These are phyloP conservation scores for Pythium rishiriense DNA, from an alignment of 352 stramenopile species.

Conservation along the genomic window DNA sequence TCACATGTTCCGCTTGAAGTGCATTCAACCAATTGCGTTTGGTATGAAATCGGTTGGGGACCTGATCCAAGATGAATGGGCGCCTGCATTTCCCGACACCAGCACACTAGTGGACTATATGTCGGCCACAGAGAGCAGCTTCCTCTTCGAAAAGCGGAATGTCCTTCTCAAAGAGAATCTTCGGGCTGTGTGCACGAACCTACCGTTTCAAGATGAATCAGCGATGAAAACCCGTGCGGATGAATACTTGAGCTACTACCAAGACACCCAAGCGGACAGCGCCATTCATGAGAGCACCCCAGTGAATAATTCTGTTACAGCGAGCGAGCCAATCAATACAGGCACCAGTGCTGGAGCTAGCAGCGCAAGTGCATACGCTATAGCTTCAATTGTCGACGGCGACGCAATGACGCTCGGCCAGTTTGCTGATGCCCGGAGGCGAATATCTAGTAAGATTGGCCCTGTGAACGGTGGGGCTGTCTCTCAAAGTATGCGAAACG, in stretches of 20 bases:
- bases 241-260: conserved; percentile 5
- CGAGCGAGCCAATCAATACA: background rate
- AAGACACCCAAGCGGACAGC: background rate
- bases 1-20: conserved; percentile 39
- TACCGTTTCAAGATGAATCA: conserved; percentile 30
- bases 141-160: conserved; percentile 41
- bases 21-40: conserved; percentile 43
- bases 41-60: conserved; percentile 34
- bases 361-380: background rate
- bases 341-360: background rate
- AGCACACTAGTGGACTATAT: conserved; percentile 38
- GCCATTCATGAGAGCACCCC: background rate
- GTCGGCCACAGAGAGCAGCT: conserved; percentile 20
- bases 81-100: conserved; percentile 46
- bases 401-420: conserved; percentile 38
- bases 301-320: background rate
- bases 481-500: conserved; percentile 22
- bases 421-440: conserved; percentile 36
- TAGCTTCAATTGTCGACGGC: conserved; percentile 6
- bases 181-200: conserved; percentile 31
- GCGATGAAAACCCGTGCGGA: conserved; percentile 2
- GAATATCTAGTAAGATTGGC: conserved; percentile 21
- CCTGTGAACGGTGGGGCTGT: conserved; percentile 6
- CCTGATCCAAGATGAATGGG: conserved; percentile 33
- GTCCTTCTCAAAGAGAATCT: conserved; percentile 38